Evolutionary conservation across 768 basidiomycete genomes (phyloP).

Genomic region (Lepiota subincarnata): DNA sequence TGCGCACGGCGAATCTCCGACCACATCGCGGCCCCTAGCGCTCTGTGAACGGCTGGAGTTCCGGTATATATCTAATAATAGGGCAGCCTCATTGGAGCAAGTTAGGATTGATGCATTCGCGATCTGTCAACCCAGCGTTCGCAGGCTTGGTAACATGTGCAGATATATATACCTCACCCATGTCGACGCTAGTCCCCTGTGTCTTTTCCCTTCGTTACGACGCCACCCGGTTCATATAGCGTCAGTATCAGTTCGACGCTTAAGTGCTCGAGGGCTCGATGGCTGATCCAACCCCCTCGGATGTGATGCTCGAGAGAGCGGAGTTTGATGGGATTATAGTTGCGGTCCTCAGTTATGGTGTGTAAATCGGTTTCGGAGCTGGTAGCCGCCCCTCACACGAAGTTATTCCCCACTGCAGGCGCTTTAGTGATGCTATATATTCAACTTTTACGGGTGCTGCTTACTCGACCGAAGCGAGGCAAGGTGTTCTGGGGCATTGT

Average conservation of each 20-base stretch:
- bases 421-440: slow-evolving; percentile 36
- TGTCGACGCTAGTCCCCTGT: neutral
- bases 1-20: too few species aligned
- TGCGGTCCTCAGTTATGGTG: slow-evolving; percentile 31
- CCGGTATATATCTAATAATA: neutral
- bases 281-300: neutral
- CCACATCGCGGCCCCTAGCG: too few species aligned
- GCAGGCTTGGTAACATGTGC: neutral
- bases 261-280: neutral
- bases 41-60: too few species aligned
- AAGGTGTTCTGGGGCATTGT: slow-evolving; percentile 30
- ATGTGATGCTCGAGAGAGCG: slow-evolving; percentile 20
- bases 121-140: neutral
- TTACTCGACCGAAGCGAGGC: slow-evolving; percentile 31
- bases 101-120: neutral
- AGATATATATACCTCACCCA: neutral
- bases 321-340: slow-evolving; percentile 31
- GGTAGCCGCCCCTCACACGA: neutral
- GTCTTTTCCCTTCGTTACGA: neutral
- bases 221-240: neutral
- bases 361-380: slow-evolving; percentile 4
- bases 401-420: slow-evolving; percentile 19
- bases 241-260: too few species aligned
- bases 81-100: neutral
- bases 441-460: slow-evolving; percentile 31